These are phyloP conservation scores for Trichoderma aggressivum DNA, from an alignment of 2,329 filamentous ascomycete genomes.

Conservation along the genomic window DNA sequence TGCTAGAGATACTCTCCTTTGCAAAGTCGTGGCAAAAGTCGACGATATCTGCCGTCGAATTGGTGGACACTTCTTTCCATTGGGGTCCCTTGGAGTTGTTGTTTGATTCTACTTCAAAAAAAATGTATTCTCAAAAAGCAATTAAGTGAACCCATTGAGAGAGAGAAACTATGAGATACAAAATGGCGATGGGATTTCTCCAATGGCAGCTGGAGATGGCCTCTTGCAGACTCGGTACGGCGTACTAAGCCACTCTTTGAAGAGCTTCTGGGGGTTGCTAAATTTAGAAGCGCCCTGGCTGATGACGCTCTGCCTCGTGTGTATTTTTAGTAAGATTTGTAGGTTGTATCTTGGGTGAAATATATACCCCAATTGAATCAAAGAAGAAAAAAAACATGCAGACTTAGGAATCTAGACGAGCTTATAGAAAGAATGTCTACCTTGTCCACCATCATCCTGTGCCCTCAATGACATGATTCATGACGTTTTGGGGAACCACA, in stretches of 20 bases:
- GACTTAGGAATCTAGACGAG: too few relatives aligned
- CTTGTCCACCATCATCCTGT: neutral
- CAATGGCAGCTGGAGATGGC: neutral
- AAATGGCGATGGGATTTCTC: neutral
- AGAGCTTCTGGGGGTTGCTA: neutral
- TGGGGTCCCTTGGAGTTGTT: too few relatives aligned
- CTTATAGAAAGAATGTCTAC: neutral
- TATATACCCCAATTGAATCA: neutral
- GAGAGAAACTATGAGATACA: neutral
- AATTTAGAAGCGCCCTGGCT: neutral
- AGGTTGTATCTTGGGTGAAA: neutral
- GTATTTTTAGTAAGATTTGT: neutral
- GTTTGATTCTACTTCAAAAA: too few relatives aligned
- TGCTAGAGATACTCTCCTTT: neutral
- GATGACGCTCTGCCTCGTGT: neutral
- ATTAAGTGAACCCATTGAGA: neutral
- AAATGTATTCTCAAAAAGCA: too few relatives aligned
- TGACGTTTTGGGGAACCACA: neutral
- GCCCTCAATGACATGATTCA: neutral
- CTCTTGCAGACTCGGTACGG: neutral
- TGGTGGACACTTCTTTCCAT: too few relatives aligned
- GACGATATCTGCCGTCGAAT: neutral
- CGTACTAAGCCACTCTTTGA: neutral
- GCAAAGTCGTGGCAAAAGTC: neutral
- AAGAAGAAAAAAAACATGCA: neutral